A percentile compares a stretch with the other conserved stretches of the same genome.
phyloP scores from a whole-genome alignment of 2,329 filamentous ascomycete species.

The Pyrenochaeta sp. region DNA sequence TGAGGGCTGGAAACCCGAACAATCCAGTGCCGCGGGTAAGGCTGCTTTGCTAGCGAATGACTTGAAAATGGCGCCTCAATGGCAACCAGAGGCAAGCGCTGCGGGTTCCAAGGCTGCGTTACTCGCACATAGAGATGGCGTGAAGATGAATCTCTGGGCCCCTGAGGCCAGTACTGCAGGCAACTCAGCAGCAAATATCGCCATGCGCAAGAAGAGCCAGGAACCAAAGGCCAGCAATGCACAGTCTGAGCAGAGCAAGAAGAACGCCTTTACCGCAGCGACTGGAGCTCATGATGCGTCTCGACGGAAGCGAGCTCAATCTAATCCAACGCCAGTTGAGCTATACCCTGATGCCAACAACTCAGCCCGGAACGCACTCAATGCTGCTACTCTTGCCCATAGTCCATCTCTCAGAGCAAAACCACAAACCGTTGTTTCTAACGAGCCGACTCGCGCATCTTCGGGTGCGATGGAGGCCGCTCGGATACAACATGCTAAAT shows the following conservation, averaged over 20 bases:
- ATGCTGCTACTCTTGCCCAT: constrained; percentile 74
- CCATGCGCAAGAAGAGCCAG: constrained; percentile 64
- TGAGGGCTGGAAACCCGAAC: constrained; percentile 71
- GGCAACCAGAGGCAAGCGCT: constrained; percentile 69
- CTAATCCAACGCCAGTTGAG: constrained; percentile 58
- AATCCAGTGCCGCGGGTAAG: constrained; percentile 63
- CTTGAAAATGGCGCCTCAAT: constrained; percentile 67
- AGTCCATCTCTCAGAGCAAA: constrained; percentile 46
- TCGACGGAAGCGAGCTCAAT: constrained; percentile 68
- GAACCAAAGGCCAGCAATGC: constrained; percentile 56
- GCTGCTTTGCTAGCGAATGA: constrained; percentile 67
- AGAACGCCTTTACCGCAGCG: constrained; percentile 76
- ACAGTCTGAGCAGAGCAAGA: constrained; percentile 60
- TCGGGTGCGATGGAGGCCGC: constrained; percentile 66
- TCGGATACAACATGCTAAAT: constrained; percentile 70
- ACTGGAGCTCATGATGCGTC: constrained; percentile 72
- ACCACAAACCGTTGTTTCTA: constrained; percentile 13
- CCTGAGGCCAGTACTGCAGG: constrained; percentile 61
- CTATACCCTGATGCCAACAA: constrained; percentile 65
- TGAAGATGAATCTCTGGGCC: constrained; percentile 60
- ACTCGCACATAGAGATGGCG: constrained; percentile 65
- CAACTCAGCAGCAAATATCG: constrained; percentile 73
- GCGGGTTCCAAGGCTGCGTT: constrained; percentile 78
- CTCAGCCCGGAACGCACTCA: constrained; percentile 72
- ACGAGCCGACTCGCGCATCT: constrained; percentile 51